These are phyloP conservation scores for Phyllosticta paracitricarpa DNA, from an alignment of 2,329 filamentous ascomycete species.

Conservation along the genomic window DNA sequence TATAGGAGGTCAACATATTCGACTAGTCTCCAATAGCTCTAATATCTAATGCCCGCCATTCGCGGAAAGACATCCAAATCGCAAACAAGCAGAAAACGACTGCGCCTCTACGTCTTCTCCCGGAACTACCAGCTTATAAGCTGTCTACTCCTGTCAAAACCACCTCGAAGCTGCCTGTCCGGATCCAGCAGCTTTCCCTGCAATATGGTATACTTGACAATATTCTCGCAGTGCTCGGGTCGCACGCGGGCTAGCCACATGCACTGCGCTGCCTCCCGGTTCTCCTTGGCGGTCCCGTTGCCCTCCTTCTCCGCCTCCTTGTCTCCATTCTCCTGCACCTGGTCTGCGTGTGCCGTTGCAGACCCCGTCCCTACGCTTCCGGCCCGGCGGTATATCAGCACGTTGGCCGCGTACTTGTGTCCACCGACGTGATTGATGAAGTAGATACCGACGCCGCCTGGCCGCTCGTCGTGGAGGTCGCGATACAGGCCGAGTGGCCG, in stretches of 20 bases:
- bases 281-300: conserved; percentile 20
- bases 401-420: conserved; percentile 92
- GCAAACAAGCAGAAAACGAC: not conserved
- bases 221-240: conserved; percentile 87
- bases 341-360: conserved; percentile 26
- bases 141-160: conserved; percentile 75
- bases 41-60: not conserved
- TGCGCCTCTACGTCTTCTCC: not conserved
- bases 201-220: conserved; percentile 78
- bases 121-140: conserved; percentile 72
- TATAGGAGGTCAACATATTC: not conserved
- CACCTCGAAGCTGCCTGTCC: conserved; percentile 71
- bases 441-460: conserved; percentile 88
- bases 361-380: conserved; percentile 15
- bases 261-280: conserved; percentile 60
- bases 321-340: conserved; percentile 25
- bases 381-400: conserved; percentile 74
- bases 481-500: conserved; percentile 75
- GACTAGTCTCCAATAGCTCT: not conserved
- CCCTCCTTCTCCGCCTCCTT: conserved; percentile 25
- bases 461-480: conserved; percentile 77
- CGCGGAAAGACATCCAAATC: not conserved
- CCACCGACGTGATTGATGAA: conserved; percentile 95
- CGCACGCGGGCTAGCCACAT: conserved; percentile 82
- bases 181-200: conserved; percentile 94